Percentiles rank a stretch among this genome's conserved stretches.
Evolutionary conservation across 2,329 filamentous ascomycete species (phyloP).

Genomic region (Paecilomyces fulvus): DNA sequence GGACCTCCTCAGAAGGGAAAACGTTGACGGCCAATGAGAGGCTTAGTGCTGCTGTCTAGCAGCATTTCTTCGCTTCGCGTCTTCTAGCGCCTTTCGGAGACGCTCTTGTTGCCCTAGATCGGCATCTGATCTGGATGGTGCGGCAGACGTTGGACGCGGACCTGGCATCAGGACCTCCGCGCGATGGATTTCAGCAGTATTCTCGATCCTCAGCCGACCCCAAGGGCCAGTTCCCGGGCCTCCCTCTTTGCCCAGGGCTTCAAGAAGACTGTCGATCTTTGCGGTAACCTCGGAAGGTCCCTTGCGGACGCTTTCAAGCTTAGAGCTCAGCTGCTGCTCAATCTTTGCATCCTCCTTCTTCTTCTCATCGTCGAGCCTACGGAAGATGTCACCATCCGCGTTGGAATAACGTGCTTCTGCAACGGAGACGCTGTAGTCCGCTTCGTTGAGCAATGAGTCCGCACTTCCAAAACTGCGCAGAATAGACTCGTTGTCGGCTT

Average conservation of each 20-base stretch:
- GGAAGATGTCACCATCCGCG: conserved; percentile 33
- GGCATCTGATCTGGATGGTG: conserved; percentile 8
- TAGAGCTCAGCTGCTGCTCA: conserved; percentile 31
- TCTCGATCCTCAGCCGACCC: conserved; percentile 5
- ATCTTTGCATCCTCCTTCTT: conserved; percentile 42
- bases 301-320: conserved; percentile 34
- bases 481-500: conserved; percentile 38
- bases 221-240: conserved; percentile 11
- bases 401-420: conserved; percentile 42
- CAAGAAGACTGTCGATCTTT: conserved; percentile 32
- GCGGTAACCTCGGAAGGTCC: conserved; percentile 28
- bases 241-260: conserved; percentile 22
- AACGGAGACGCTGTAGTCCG: conserved; percentile 47
- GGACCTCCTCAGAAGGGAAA: neutral
- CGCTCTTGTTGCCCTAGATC: conserved; percentile 40
- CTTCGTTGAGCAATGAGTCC: conserved; percentile 43
- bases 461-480: conserved; percentile 40
- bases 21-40: neutral
- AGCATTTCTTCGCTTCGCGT: conserved; percentile 47
- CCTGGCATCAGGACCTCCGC: conserved; percentile 10
- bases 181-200: conserved; percentile 1
- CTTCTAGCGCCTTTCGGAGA: conserved; percentile 43
- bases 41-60: conserved; percentile 12
- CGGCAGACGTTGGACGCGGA: conserved; percentile 13
- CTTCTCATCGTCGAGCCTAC: conserved; percentile 38